Evolutionary conservation across 495 filamentous ascomycete genomes (phyloP).

Genomic region (Podospora sp.): DNA sequence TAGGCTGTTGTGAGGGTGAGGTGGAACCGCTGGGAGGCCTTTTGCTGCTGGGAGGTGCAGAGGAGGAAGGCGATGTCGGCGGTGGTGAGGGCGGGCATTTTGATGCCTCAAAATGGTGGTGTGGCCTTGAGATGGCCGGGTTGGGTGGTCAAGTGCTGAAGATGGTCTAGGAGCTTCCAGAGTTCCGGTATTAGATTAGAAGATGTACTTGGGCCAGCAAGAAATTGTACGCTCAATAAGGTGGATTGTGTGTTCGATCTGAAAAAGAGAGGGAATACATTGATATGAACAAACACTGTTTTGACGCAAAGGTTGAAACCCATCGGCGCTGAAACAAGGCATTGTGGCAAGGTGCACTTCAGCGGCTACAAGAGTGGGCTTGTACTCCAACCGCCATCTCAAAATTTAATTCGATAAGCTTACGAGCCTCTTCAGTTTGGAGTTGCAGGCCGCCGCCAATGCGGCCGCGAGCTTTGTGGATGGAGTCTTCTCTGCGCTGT

Average conservation of each 20-base stretch:
- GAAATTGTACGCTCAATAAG: no score
- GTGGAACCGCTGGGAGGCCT: neutral
- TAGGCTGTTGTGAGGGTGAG: slow-evolving; percentile 17
- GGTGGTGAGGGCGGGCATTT: slow-evolving; percentile 22
- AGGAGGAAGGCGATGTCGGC: slow-evolving; percentile 29
- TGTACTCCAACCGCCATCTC: neutral
- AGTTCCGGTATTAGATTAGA: neutral
- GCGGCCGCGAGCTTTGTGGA: neutral
- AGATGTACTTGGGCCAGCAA: neutral
- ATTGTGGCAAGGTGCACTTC: neutral
- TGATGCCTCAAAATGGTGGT: slow-evolving; percentile 7
- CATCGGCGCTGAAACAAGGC: neutral
- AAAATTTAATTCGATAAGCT: no score
- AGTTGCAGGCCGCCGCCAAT: neutral
- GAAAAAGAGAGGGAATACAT: neutral
- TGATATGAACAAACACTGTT: neutral
- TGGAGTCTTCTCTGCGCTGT: neutral
- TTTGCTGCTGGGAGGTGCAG: slow-evolving; percentile 20
- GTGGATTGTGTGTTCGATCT: no score
- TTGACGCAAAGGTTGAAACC: neutral
- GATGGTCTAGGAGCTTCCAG: neutral
- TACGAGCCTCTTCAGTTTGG: no score
- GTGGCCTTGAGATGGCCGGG: neutral
- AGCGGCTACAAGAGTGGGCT: neutral
- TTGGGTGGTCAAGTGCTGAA: neutral